phyloP scores from a whole-genome alignment of 306 rosid genomes.

The Pyrus bretschneideri region DNA sequence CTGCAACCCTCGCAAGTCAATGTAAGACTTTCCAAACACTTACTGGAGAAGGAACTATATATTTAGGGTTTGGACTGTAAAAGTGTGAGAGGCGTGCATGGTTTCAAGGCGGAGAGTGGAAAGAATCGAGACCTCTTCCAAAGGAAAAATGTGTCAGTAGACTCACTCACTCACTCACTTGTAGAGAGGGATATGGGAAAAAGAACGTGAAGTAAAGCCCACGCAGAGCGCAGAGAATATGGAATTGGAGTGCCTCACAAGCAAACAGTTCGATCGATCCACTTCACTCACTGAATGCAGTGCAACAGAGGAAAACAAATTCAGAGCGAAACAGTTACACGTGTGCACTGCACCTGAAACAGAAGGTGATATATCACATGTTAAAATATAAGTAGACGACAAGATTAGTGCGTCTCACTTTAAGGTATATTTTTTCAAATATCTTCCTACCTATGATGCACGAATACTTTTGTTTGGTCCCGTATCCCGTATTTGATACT shows the following conservation, averaged over 20 bases:
- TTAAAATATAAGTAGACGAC: too few species aligned
- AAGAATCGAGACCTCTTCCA: constrained; percentile 17
- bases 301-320: too few species aligned
- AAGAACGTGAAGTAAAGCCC: not conserved
- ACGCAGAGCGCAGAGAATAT: not conserved
- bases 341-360: too few species aligned
- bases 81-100: not conserved
- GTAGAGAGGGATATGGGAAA: not conserved
- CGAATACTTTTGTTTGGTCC: too few species aligned
- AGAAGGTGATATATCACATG: fast-evolving
- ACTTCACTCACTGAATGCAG: too few species aligned
- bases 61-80: not conserved
- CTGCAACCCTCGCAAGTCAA: not conserved
- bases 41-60: not conserved
- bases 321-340: not conserved
- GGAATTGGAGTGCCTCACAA: not conserved
- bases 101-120: constrained; percentile 3
- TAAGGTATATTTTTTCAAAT: too few species aligned
- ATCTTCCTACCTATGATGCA: too few species aligned
- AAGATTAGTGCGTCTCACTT: too few species aligned
- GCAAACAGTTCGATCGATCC: not conserved
- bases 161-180: not conserved
- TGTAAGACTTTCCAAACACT: not conserved
- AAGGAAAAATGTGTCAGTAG: not conserved
- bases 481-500: too few species aligned